Evolutionary conservation across 768 basidiomycete genomes (phyloP).

Genomic region (Phylloporus sp.): DNA sequence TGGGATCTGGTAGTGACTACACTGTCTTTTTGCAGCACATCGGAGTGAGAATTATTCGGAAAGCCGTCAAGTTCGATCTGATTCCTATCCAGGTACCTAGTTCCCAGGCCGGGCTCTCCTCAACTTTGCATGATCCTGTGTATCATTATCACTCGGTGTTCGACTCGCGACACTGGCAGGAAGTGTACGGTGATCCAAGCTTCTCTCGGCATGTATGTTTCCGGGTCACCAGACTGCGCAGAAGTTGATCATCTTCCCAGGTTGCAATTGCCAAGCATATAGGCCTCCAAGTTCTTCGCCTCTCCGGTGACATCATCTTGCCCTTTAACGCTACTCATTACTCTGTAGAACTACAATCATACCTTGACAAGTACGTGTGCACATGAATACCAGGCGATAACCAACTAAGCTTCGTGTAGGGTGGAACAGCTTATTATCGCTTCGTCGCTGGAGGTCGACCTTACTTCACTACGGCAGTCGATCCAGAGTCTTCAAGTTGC

Average conservation of each 20-base stretch:
- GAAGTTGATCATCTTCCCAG: conserved; percentile 30
- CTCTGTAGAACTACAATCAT: conserved; percentile 56
- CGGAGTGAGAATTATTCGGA: conserved; percentile 41
- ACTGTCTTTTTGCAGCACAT: conserved; percentile 86
- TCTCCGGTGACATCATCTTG: conserved; percentile 59
- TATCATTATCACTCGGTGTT: conserved; percentile 80
- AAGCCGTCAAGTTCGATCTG: not conserved
- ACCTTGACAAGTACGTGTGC: conserved; percentile 50
- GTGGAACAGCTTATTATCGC: conserved; percentile 25
- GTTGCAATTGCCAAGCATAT: conserved; percentile 63
- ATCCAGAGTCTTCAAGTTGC: conserved; percentile 46
- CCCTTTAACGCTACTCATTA: conserved; percentile 80
- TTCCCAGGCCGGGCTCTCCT: conserved; percentile 28
- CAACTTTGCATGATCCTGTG: conserved; percentile 47
- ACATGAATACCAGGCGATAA: conserved; percentile 23
- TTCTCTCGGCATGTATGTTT: conserved; percentile 65
- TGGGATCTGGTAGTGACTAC: conserved; percentile 89
- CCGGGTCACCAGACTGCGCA: not conserved
- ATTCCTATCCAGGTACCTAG: conserved; percentile 30
- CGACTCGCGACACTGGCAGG: conserved; percentile 69
- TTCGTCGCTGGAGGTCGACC: conserved; percentile 44
- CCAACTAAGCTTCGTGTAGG: conserved; percentile 13
- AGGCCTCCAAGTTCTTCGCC: conserved; percentile 57
- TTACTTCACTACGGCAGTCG: conserved; percentile 41
- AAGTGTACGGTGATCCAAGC: conserved; percentile 68